Conservation (phyloP, 345 rosid genomes). For the Lumnitzera racemosa region DNA sequence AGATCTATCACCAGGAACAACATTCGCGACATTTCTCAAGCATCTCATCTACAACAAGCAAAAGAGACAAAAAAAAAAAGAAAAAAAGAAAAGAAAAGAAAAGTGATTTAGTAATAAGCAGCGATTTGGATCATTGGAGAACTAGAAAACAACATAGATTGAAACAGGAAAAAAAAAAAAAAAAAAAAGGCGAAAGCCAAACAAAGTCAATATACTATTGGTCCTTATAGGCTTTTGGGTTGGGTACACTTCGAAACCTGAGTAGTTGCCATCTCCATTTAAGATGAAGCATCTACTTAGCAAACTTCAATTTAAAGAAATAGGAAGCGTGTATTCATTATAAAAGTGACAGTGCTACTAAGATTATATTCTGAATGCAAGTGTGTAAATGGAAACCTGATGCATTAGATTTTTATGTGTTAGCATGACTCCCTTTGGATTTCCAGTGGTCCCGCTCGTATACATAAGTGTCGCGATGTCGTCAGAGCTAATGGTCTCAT, state of each 20-base stretch:
- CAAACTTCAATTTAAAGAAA: too few species aligned
- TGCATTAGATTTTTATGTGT: conserved; percentile 87
- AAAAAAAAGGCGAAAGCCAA: too few species aligned
- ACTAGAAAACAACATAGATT: too few species aligned
- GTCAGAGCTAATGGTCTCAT: conserved; percentile 52
- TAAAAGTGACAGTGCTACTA: background rate
- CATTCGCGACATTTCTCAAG: conserved; percentile 66
- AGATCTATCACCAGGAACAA: conserved; percentile 69
- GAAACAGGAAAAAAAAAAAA: too few species aligned
- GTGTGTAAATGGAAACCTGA: conserved; percentile 49
- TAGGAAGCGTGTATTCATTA: too few species aligned
- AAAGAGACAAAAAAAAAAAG: background rate
- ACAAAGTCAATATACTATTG: too few species aligned
- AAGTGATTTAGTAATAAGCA: background rate
- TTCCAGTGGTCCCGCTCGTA: conserved; percentile 94
- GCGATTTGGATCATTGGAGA: background rate
- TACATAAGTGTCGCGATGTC: conserved; percentile 79
- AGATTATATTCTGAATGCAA: background rate
- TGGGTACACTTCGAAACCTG: too few species aligned
- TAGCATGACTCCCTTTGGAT: conserved; percentile 97
- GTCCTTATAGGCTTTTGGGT: too few species aligned
- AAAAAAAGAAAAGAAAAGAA: background rate
- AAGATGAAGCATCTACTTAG: too few species aligned
- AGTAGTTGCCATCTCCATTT: too few species aligned
- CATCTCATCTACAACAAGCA: conserved; percentile 44